Base-by-base conservation (phyloP, 495 filamentous ascomycete genomes). In the Cairneyella variabilis region DNA sequence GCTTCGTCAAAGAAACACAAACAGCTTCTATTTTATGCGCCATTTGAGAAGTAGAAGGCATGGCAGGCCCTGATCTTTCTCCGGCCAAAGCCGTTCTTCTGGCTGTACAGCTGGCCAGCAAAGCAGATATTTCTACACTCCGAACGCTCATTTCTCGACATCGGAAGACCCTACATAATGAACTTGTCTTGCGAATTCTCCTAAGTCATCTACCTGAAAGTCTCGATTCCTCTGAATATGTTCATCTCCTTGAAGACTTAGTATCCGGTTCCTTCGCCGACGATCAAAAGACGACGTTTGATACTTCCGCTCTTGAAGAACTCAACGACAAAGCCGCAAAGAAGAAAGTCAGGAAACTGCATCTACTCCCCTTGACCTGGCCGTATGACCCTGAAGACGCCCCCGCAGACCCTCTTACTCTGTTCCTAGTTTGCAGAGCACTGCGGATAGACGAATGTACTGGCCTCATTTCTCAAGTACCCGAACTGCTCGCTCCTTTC, bases 181-280 rank as follows among this genome's bases (percentile, higher is more conserved):
- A 76, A 78, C 17, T 74, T 80, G 59, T 91, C 28, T 72, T 95
- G 57, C 83, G 90, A 60, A 86, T 97, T 45, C 69, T 96, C 54
- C 76, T 97, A 53, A 95, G 86, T 48, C 93, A 83, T 58, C 78
- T 97, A 6, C 90, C 91, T 30, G 91, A 93, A 64, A 87, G 78
- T 43, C 70, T 80, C 10, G 79, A 81, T 14, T 86, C 90, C 23
- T 73, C 66, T 20, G 59, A 71, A 32, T 95, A 95, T 64, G 74
- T 77, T 10, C 64, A 72, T 14, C 65, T 67, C 11, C 74, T 76
- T 17, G 56, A 69, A 3, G 57, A 72, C 11, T 55, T 64, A 28
- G 44, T 48, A 14, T 56, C 69, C 27, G 53, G 50, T 12, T 18
- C 46, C 59, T 1, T 64, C 63, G 23, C 55, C 49, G 22, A 46